Evolutionary conservation across 345 rosid species (phyloP).

Genomic region (Eutrema japonicum): DNA sequence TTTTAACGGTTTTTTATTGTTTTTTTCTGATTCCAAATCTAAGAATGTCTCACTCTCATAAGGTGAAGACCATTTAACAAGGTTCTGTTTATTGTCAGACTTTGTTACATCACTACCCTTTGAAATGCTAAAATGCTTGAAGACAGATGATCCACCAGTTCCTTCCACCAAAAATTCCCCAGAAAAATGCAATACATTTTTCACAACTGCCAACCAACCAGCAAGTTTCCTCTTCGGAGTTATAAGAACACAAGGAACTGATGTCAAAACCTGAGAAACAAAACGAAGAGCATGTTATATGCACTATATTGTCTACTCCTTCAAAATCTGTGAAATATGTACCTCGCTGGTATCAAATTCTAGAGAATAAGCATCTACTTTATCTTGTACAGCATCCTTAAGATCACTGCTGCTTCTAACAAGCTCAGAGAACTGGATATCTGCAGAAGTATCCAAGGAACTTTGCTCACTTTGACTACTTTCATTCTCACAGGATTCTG

Average conservation of each 20-base stretch:
- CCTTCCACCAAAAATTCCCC: conserved; percentile 94
- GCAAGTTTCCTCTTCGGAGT: conserved; percentile 93
- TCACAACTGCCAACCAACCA: conserved; percentile 84
- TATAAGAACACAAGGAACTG: conserved; percentile 84
- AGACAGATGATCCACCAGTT: conserved; percentile 83
- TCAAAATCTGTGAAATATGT: conserved; percentile 31
- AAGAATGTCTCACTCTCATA: conserved; percentile 52
- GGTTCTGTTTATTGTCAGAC: conserved; percentile 64
- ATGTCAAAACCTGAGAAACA: conserved; percentile 67
- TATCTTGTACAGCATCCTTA: conserved; percentile 61
- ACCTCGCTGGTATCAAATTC: conserved; percentile 85
- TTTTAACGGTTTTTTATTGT: conserved; percentile 56
- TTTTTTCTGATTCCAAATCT: conserved; percentile 56
- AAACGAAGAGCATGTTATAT: conserved; percentile 34
- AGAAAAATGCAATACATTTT: conserved; percentile 82
- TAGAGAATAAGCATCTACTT: conserved; percentile 62
- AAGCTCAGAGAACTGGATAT: conserved; percentile 51
- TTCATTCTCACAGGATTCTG: conserved; percentile 69
- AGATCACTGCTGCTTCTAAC: conserved; percentile 64
- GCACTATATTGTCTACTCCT: conserved; percentile 26
- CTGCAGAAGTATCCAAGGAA: conserved; percentile 55
- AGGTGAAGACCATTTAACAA: conserved; percentile 58
- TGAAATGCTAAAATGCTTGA: conserved; percentile 64
- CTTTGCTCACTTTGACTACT: conserved; percentile 55
- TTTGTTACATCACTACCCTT: conserved; percentile 57